Conservation (phyloP, 2,329 filamentous ascomycete genomes). For the Sporothrix dimorphospora region DNA sequence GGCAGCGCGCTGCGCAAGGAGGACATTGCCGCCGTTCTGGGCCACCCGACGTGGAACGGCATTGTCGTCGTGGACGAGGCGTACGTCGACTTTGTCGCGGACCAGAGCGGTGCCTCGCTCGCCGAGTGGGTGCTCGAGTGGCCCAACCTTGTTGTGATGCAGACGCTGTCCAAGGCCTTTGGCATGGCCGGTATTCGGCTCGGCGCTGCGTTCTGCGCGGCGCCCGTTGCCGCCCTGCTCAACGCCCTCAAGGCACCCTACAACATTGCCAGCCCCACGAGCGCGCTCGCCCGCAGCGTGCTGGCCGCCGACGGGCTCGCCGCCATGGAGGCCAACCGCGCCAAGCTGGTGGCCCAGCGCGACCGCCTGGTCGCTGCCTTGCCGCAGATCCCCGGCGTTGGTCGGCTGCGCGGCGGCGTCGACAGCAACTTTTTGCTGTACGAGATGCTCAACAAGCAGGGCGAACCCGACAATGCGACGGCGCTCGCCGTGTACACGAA, state of each 20-base stretch:
- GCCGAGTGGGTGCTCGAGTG: conserved; percentile 91
- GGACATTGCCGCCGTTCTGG: conserved; percentile 72
- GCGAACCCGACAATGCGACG: conserved; percentile 75
- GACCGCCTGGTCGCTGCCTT: conserved; percentile 75
- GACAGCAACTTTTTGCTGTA: conserved; percentile 90
- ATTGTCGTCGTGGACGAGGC: conserved; percentile 93
- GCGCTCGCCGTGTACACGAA: conserved; percentile 81
- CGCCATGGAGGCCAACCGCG: conserved; percentile 71
- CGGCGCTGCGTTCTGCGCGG: conserved; percentile 79
- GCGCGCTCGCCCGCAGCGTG: conserved; percentile 75
- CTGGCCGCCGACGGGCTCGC: conserved; percentile 68
- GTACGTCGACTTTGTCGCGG: conserved; percentile 88
- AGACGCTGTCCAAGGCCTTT: conserved; percentile 97
- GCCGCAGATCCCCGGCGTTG: conserved; percentile 75
- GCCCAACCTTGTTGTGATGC: conserved; percentile 96
- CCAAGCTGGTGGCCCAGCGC: conserved; percentile 74
- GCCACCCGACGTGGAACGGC: conserved; percentile 93
- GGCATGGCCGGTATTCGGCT: conserved; percentile 92
- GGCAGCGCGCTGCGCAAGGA: conserved; percentile 75
- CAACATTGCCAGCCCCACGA: conserved; percentile 89
- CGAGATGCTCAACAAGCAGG: conserved; percentile 76
- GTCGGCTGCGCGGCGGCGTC: conserved; percentile 76
- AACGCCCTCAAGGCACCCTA: conserved; percentile 97
- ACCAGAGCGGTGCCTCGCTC: conserved; percentile 65
- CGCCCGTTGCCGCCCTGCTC: conserved; percentile 74